Percentiles rank a stretch among this genome's conserved stretches.
These are phyloP conservation scores for Hypoxylon intermedium DNA, from an alignment of 495 filamentous ascomycete species.

Conservation along the genomic window DNA sequence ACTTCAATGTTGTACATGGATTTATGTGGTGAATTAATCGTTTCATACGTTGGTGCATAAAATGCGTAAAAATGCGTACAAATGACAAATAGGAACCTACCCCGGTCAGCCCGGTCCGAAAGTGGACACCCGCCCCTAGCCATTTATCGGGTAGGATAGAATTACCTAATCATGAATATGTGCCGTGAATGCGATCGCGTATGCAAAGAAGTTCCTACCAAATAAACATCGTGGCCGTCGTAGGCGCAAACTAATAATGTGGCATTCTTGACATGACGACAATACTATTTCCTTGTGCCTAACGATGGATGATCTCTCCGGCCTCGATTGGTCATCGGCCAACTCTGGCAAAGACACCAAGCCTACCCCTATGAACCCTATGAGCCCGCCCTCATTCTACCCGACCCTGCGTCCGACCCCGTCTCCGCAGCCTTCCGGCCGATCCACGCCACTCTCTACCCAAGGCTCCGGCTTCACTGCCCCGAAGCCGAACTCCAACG, in stretches of 20 bases:
- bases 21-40: too few species aligned
- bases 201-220: slow-evolving; percentile 31
- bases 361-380: slow-evolving; percentile 57
- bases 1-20: too few species aligned
- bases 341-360: slow-evolving; percentile 49
- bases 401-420: slow-evolving; percentile 67
- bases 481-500: slow-evolving; percentile 62
- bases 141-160: too few species aligned
- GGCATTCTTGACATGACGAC: slow-evolving; percentile 37
- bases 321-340: slow-evolving; percentile 60
- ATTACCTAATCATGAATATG: too few species aligned
- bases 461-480: slow-evolving; percentile 58
- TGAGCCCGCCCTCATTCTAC: slow-evolving; percentile 59
- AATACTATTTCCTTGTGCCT: slow-evolving; percentile 4
- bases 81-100: too few species aligned
- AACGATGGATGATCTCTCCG: slow-evolving; percentile 63
- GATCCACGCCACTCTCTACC: slow-evolving; percentile 69
- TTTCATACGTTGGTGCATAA: too few species aligned
- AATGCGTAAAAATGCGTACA: too few species aligned
- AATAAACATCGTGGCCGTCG: slow-evolving; percentile 16
- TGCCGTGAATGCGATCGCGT: not conserved
- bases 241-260: slow-evolving; percentile 25
- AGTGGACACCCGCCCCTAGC: too few species aligned
- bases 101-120: too few species aligned
- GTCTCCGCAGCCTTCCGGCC: slow-evolving; percentile 65